These are phyloP conservation scores for Saturnispora diversa DNA, from an alignment of 805 yeast genomes.

Conservation along the genomic window DNA sequence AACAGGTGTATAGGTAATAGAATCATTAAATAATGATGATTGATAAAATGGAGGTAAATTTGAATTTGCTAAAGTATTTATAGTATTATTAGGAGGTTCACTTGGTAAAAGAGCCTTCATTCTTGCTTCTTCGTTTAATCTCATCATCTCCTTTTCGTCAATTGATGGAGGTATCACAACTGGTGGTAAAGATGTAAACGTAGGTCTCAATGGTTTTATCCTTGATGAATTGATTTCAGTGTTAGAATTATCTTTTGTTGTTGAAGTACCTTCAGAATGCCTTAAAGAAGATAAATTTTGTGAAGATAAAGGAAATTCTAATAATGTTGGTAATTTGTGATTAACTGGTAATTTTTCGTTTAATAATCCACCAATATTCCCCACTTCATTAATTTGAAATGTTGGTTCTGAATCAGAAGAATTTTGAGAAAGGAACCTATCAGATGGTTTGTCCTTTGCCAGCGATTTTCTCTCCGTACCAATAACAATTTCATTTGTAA, in stretches of 20 bases:
- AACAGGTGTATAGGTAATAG: no score
- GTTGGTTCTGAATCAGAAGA: constrained; percentile 7
- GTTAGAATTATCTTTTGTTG: constrained; percentile 3
- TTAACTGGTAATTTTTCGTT: neutral
- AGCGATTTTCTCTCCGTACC: constrained; percentile 60
- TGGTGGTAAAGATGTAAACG: constrained; percentile 11
- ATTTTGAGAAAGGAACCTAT: constrained; percentile 8
- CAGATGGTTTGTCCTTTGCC: constrained; percentile 20
- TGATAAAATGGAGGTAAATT: constrained; percentile 3
- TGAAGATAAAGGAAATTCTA: no score
- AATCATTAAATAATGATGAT: neutral
- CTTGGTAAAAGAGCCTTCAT: constrained; percentile 49
- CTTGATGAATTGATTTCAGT: constrained; percentile 2
- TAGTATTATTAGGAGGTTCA: no score
- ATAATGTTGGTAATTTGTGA: constrained; percentile 7
- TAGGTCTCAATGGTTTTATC: neutral
- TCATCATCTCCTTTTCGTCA: constrained; percentile 49
- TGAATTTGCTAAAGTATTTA: no score
- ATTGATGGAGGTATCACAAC: constrained; percentile 8
- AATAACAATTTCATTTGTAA: constrained; percentile 69
- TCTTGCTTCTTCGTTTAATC: constrained; percentile 38
- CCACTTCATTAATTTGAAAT: constrained; percentile 2
- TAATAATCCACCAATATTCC: constrained; percentile 3
- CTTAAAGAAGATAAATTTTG: no score
- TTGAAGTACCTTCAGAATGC: constrained; percentile 1